A percentile compares a stretch with the other conserved stretches of the same genome.
These are phyloP conservation scores for Yamadazyma triangularis DNA, from an alignment of 1,139 yeast species.

Conservation along the genomic window DNA sequence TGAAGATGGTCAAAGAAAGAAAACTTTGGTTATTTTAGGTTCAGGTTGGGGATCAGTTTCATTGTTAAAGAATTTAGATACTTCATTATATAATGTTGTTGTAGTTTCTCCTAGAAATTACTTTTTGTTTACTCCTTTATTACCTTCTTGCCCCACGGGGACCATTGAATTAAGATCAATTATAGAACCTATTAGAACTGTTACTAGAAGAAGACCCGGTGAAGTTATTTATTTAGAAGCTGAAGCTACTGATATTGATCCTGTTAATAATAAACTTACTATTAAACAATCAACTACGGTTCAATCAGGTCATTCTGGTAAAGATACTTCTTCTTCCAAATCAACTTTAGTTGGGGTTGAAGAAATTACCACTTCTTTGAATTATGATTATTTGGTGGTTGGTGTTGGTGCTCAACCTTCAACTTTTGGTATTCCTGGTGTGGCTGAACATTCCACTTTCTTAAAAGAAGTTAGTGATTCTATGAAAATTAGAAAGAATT, in stretches of 20 bases:
- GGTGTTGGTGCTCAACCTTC: constrained; percentile 94
- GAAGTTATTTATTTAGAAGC: constrained; percentile 88
- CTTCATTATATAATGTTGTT: constrained; percentile 80
- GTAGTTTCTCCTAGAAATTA: constrained; percentile 92
- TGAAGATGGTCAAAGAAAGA: constrained; percentile 70
- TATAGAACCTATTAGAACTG: constrained; percentile 15
- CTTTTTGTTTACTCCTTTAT: constrained; percentile 87
- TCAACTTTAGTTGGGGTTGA: constrained; percentile 35
- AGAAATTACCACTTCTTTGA: constrained; percentile 46
- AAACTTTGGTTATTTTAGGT: constrained; percentile 84
- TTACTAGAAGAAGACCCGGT: constrained; percentile 47
- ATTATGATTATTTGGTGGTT: constrained; percentile 76
- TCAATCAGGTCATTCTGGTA: constrained; percentile 50
- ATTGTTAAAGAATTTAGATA: constrained; percentile 77
- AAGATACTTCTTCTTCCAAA: constrained; percentile 49
- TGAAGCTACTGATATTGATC: constrained; percentile 80
- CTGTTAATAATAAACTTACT: constrained; percentile 45
- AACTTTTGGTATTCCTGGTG: constrained; percentile 93
- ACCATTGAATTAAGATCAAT: constrained; percentile 88
- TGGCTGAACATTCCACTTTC: constrained; percentile 78
- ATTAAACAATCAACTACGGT: constrained; percentile 54
- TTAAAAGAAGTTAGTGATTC: constrained; percentile 86
- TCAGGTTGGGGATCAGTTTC: constrained; percentile 94
- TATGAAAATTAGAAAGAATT: constrained; percentile 65
- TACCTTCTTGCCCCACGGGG: constrained; percentile 93